These are phyloP conservation scores for Botrytis cinerea DNA, from an alignment of 2,329 filamentous ascomycete genomes.

Conservation along the genomic window DNA sequence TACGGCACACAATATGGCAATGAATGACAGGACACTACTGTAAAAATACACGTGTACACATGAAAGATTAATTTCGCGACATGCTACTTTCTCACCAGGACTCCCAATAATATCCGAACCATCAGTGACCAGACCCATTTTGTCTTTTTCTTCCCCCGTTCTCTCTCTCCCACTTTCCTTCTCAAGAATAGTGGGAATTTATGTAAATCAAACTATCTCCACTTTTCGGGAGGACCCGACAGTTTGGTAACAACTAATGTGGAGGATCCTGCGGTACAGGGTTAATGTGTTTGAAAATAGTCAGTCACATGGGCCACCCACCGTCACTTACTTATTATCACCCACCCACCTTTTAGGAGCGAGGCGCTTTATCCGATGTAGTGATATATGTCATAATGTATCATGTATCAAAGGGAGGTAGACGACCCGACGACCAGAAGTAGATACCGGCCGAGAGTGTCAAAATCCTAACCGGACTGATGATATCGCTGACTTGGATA, in stretches of 20 bases:
- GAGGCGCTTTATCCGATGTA: constrained; percentile 6
- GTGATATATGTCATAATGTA: neutral
- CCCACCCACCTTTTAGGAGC: constrained; percentile 9
- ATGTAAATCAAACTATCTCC: constrained; percentile 1
- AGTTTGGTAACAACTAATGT: constrained; percentile 6
- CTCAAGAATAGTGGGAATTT: constrained; percentile 4
- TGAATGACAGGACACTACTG: neutral
- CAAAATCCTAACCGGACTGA: neutral
- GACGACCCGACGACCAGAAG: neutral
- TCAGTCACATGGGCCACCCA: constrained; percentile 16
- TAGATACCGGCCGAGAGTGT: neutral
- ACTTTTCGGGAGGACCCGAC: constrained; percentile 17
- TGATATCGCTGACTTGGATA: neutral
- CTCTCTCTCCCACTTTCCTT: constrained; percentile 5
- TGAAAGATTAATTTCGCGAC: neutral
- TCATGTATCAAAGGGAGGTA: neutral
- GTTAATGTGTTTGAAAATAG: neutral
- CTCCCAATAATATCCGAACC: neutral
- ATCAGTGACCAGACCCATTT: neutral
- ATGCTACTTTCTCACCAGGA: neutral
- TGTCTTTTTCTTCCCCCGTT: neutral
- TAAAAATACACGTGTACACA: neutral
- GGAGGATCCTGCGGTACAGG: constrained; percentile 16
- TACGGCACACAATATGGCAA: no score
- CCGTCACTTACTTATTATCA: constrained; percentile 1